phyloP scores from a whole-genome alignment of 2,329 filamentous ascomycete species.

The Emmonsiellopsis sp. region DNA sequence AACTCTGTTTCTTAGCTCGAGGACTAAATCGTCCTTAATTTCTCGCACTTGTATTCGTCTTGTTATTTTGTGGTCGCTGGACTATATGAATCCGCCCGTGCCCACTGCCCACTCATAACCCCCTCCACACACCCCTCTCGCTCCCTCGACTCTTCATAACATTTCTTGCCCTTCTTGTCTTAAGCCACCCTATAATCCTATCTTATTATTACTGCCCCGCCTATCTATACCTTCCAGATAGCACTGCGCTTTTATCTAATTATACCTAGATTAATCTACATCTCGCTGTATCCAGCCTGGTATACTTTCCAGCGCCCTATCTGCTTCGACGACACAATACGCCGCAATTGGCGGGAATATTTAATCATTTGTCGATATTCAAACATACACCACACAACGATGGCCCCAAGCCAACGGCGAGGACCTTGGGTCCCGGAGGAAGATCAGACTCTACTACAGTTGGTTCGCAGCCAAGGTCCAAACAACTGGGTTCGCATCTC shows the following conservation, averaged over 20 bases:
- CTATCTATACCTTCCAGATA: not conserved
- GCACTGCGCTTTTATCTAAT: not conserved
- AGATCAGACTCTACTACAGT: slow-evolving; percentile 59
- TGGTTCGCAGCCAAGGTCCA: slow-evolving; percentile 62
- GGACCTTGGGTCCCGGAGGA: slow-evolving; percentile 78
- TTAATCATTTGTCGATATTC: not conserved
- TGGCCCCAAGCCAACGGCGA: slow-evolving; percentile 51
- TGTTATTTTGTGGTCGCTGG: not conserved
- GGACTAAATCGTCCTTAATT: not conserved
- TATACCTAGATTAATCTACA: not conserved
- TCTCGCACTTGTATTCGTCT: slow-evolving; percentile 1
- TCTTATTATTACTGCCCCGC: not conserved
- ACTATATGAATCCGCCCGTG: slow-evolving; percentile 1
- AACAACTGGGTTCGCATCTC: slow-evolving; percentile 89
- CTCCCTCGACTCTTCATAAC: not conserved
- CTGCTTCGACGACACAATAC: not conserved
- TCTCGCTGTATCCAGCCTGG: not conserved
- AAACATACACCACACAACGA: slow-evolving; percentile 11
- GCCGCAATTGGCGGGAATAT: not conserved
- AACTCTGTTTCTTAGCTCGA: not conserved
- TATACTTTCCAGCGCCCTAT: not conserved
- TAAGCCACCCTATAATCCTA: not conserved
- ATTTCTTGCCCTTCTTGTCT: not conserved
- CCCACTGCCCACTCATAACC: not conserved
- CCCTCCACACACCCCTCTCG: not conserved